Evolutionary conservation across 352 stramenopile species (phyloP).

Genomic region (Globisporangium nodosum): DNA sequence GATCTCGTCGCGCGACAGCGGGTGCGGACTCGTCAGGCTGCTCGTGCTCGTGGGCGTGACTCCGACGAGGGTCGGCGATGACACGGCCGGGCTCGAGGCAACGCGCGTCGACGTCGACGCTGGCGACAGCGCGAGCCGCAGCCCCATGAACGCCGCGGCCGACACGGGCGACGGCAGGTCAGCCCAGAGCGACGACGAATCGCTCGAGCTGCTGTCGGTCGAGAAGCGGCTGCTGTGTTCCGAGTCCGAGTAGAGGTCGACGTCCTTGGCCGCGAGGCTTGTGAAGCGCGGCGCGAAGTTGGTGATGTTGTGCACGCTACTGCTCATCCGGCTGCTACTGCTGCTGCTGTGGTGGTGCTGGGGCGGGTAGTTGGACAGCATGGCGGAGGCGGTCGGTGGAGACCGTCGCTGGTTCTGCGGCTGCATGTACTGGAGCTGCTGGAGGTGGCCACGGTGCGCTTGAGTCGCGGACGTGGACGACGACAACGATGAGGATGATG

Average conservation of each 20-base stretch:
- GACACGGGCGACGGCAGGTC: slow-evolving; percentile 32
- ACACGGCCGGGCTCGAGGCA: neutral
- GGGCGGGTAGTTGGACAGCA: neutral
- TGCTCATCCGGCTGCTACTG: neutral
- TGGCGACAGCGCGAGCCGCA: slow-evolving; percentile 5
- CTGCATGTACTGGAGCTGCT: slow-evolving; percentile 7
- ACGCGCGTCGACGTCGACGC: neutral
- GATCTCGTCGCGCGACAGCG: slow-evolving; percentile 78
- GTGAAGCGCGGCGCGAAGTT: slow-evolving; percentile 19
- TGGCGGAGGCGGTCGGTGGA: slow-evolving; percentile 2
- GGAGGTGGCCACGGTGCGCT: slow-evolving; percentile 14
- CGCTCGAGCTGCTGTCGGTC: slow-evolving; percentile 40
- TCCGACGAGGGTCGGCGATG: neutral
- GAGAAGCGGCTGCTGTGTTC: slow-evolving; percentile 54
- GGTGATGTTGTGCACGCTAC: slow-evolving; percentile 11
- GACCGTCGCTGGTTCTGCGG: slow-evolving; percentile 1
- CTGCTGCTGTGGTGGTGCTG: neutral
- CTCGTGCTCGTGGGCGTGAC: slow-evolving; percentile 6
- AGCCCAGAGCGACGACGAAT: slow-evolving; percentile 56
- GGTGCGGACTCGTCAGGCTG: slow-evolving; percentile 18
- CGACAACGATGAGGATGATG: slow-evolving; percentile 12
- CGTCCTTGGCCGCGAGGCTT: slow-evolving; percentile 28
- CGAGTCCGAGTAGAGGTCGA: slow-evolving; percentile 63
- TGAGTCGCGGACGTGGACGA: slow-evolving; percentile 22
- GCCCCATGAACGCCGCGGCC: slow-evolving; percentile 10